Evolutionary conservation across 2,329 filamentous ascomycete species (phyloP), one percentile per base, ranked within the genome.

Genomic region (Lasiodiplodia hormozganensis): DNA sequence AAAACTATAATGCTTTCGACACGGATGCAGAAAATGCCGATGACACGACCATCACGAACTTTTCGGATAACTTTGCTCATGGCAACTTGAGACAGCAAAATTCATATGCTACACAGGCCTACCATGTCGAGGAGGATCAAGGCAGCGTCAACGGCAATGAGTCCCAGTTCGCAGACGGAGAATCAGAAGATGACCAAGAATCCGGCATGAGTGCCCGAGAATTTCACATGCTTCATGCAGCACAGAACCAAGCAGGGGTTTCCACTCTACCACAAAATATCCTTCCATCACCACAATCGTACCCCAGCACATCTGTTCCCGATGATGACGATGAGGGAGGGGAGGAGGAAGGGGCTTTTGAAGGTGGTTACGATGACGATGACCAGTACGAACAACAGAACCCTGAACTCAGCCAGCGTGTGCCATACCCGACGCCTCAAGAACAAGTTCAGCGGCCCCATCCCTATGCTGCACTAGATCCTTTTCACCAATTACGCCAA

Each of bases 11-110:
- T 49, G 53, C 56, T 6, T 68, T 62, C n/a, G 67, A 54, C 36
- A 68, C 67, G 43, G 67, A 68, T 43, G 21, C 51, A 18, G 67
- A 68, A 40, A 36, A 68, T 36, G 52, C 53, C 25, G 67, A 68
- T 38, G 47, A 23, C n/a, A 68, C 65, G 12, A 67, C 65, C 14
- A 18, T 34, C 11, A 62, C 43, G 21, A 49, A 38, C 12, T 36
- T 62, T 16, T 52, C 43, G 23, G 47, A 56, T 57, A 53, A 18
- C n/a, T 36, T 36, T 31, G 25, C 38, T 23, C n/a, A 58, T 25
- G n/a, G 16, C 14, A n/a, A 8, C 5, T 38, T 64, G 25, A n/a
- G 10, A 21, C 49, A 54, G 51, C 28, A 31, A 36, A 21, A 38
- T 16, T 7, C 18, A 1, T 54, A 54, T 43, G 51, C 2, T 3